Evolutionary conservation across 495 filamentous ascomycete genomes (phyloP).

Genomic region (Penicillium canariense): DNA sequence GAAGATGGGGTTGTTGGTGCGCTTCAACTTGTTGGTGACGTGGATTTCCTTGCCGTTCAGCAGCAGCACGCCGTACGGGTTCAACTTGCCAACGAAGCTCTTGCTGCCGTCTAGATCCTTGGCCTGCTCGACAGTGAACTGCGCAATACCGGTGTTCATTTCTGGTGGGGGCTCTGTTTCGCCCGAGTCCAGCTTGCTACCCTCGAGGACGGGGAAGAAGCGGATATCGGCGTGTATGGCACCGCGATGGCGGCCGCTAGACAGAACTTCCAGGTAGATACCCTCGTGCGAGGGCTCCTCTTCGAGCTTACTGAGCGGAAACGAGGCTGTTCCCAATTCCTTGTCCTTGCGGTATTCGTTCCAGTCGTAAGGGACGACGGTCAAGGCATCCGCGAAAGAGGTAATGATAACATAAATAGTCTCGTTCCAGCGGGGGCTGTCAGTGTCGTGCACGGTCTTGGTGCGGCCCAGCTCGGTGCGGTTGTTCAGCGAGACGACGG

Average conservation of each 20-base stretch:
- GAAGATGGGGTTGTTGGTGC: constrained; percentile 95
- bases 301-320: constrained; percentile 78
- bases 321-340: constrained; percentile 83
- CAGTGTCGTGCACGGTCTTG: constrained; percentile 79
- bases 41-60: constrained; percentile 90
- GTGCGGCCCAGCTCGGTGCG: constrained; percentile 78
- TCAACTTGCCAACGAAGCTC: constrained; percentile 83
- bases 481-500: constrained; percentile 80
- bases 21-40: constrained; percentile 82
- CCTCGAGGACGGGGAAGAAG: constrained; percentile 91
- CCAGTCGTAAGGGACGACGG: constrained; percentile 82
- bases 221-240: constrained; percentile 76
- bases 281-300: constrained; percentile 76
- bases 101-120: constrained; percentile 92
- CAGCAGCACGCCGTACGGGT: constrained; percentile 82
- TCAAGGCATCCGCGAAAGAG: constrained; percentile 80
- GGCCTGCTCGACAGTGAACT: constrained; percentile 89
- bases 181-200: constrained; percentile 68
- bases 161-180: constrained; percentile 78
- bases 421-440: constrained; percentile 92
- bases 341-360: constrained; percentile 97
- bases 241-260: constrained; percentile 81
- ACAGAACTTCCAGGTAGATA: constrained; percentile 75
- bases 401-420: constrained; percentile 93
- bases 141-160: constrained; percentile 85